These are phyloP conservation scores for Lactifluus echinatus DNA, from an alignment of 768 basidiomycete species.

Conservation along the genomic window DNA sequence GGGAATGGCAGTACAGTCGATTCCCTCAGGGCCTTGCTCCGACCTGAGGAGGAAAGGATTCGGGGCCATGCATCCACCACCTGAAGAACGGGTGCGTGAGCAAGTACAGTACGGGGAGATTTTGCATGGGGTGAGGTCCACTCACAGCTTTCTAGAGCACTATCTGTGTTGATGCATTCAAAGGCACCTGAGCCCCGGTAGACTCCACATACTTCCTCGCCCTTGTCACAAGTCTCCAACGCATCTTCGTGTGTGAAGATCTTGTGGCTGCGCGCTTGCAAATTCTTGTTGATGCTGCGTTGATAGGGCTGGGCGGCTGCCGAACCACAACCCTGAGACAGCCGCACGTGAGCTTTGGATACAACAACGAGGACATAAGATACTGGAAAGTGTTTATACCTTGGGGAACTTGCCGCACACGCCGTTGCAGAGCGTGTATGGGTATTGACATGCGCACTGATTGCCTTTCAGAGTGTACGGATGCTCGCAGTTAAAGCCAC, in stretches of 20 bases:
- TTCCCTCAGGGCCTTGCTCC: background rate
- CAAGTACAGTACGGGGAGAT: too few relatives aligned
- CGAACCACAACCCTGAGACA: conserved; percentile 34
- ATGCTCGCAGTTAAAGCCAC: conserved; percentile 30
- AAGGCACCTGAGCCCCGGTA: conserved; percentile 27
- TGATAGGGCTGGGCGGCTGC: conserved; percentile 25
- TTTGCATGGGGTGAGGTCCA: conserved; percentile 1
- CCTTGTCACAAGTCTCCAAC: conserved; percentile 24
- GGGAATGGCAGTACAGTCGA: conserved; percentile 19
- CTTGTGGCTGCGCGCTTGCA: conserved; percentile 5
- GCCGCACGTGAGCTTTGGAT: too few relatives aligned
- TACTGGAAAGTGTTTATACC: conserved; percentile 11
- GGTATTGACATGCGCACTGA: conserved; percentile 32
- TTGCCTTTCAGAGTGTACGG: conserved; percentile 25
- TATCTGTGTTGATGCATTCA: conserved; percentile 34
- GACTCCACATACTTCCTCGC: conserved; percentile 34
- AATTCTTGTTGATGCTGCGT: conserved; percentile 4
- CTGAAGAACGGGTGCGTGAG: conserved; percentile 17
- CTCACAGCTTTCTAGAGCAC: conserved; percentile 35
- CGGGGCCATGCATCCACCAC: conserved; percentile 34
- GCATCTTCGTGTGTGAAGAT: conserved; percentile 29
- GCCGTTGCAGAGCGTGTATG: conserved; percentile 34
- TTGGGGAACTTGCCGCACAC: conserved; percentile 26
- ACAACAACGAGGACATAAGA: background rate
- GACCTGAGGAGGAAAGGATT: conserved; percentile 25